Base-by-base conservation (phyloP, 2,329 filamentous ascomycete genomes). In the Amylocarpus encephaloides region DNA sequence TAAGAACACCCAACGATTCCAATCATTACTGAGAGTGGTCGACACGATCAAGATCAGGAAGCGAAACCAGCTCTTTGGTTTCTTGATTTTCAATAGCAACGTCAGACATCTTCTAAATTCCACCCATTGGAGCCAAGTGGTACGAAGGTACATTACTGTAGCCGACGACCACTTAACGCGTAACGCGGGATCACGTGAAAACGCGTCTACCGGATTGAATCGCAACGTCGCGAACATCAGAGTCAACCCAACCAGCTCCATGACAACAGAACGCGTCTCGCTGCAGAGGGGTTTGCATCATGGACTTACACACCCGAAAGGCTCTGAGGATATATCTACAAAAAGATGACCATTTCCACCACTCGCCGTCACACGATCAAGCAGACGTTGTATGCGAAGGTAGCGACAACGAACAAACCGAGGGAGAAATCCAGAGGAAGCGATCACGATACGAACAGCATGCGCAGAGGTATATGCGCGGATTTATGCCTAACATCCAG, bases 321-420 rank as follows among this genome's bases (percentile, higher is more conserved):
- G 35, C 26, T 30, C 41, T 45, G 26, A 30, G 47, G 10, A 19
- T 34, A 12, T 13, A 41, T 34, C 48, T 56, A 7, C 35, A 52
- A 19, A 46, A 57, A 22, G 51, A 59, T 30, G 70, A 73, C 53
- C 67, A 73, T 6, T 61, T 79, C 26, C 75, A 80, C 57, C 77
- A 71, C 60, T 71, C 76, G 46, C 66, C 71, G 1, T 64, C 62
- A 7, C 68, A 68, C 39, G 45, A 57, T 15, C 60, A 70, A 2
- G 67, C 73, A 47, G 78, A 80, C 36, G 66, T 79, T 11, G 66
- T 82, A 13, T 78, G 72, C 53, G 67, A 73, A 6, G 75, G 78
- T n/a, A 78, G 78, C 6, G 80, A 85, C 41, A 70, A 80, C 43
- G 77, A 80, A 32, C 63, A 76, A 48, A 78, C 79, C 54, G 66